Base-by-base conservation (phyloP, 176 grass and related monocot species). In the Avena atlantica region DNA sequence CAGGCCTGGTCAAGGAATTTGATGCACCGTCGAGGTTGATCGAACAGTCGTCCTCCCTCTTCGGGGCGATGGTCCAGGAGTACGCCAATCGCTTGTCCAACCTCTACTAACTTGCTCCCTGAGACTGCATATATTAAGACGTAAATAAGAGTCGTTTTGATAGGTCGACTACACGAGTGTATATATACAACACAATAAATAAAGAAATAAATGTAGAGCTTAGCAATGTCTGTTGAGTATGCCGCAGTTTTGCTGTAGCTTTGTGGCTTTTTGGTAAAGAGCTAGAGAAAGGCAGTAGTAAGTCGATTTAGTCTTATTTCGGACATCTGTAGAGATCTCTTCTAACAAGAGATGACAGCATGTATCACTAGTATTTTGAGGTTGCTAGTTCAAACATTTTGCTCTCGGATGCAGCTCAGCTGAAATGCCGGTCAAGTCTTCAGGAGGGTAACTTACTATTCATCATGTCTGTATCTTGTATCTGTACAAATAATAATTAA, bases 1-100 rank as follows among this genome's bases (percentile, higher is more conserved):
- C 88, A 98, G 96, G 96, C 77, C 27, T 98, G 25, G 93, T 90
- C 4, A 96, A 90, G 70, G 96, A 98, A 83, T 96, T 96, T 40
- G 93, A 98, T 70, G 78, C 76, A 0, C 96, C 96, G 14, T 86
- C 87, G 4, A 96, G 88, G 74, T 86, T 98, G 52, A 91, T 98
- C 0, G 92, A 98, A 71, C 88, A 87, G 9, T 83, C 88, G 0
- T 87, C 76, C 0, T 94, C 96, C 15, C 87, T 98, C 42, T 98
- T 98, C 0, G 79, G 85, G 10, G 90, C 90, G 2, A 88, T 98
- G 85, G 93, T 98, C 34, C 88, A 96, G 84, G 93, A 96, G 80
- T 98, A 98, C 12, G 93, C 92, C 1, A 76, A 92, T 73, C 92
- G 92, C 42, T 94, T 90, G 0, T 88, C 87, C 29, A 88, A 94